phyloP scores from a whole-genome alignment of 108 stramenopile species.

The Pseudonitzschia pungens region DNA sequence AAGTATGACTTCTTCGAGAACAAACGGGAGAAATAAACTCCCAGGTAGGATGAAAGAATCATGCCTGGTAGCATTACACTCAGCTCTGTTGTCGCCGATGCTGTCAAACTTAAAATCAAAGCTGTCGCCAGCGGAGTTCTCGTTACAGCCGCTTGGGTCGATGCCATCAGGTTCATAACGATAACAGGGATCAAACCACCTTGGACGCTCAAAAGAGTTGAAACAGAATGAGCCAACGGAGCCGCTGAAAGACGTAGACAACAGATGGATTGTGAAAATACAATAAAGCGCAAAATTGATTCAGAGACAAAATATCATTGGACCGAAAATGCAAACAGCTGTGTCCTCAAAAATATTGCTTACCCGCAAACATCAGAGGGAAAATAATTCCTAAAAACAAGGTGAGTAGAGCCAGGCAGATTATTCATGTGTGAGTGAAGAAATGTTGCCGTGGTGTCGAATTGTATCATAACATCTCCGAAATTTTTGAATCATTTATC shows the following conservation, averaged over 20 bases:
- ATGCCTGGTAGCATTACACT: conserved; percentile 52
- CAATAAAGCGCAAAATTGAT: neutral
- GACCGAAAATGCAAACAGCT: neutral
- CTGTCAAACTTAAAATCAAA: conserved; percentile 58
- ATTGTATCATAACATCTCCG: neutral
- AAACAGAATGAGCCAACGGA: conserved; percentile 26
- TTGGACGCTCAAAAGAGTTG: conserved; percentile 12
- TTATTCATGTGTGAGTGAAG: neutral
- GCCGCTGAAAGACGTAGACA: neutral
- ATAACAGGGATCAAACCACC: conserved; percentile 37
- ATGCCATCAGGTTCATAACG: conserved; percentile 62
- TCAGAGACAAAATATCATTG: neutral
- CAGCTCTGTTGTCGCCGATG: conserved; percentile 50
- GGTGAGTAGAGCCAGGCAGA: neutral
- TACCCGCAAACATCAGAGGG: conserved; percentile 46
- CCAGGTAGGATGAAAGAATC: conserved; percentile 52
- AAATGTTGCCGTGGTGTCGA: neutral
- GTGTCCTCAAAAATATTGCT: neutral
- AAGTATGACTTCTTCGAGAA: conserved; percentile 59
- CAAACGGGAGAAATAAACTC: conserved; percentile 47
- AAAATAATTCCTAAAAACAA: conserved; percentile 37
- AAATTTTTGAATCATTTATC: neutral
- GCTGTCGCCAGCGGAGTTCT: conserved; percentile 61
- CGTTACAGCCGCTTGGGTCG: conserved; percentile 61
- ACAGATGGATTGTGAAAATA: neutral